Evolutionary conservation across 768 basidiomycete genomes (phyloP).

Genomic region (Sporobolomyces phaffii): DNA sequence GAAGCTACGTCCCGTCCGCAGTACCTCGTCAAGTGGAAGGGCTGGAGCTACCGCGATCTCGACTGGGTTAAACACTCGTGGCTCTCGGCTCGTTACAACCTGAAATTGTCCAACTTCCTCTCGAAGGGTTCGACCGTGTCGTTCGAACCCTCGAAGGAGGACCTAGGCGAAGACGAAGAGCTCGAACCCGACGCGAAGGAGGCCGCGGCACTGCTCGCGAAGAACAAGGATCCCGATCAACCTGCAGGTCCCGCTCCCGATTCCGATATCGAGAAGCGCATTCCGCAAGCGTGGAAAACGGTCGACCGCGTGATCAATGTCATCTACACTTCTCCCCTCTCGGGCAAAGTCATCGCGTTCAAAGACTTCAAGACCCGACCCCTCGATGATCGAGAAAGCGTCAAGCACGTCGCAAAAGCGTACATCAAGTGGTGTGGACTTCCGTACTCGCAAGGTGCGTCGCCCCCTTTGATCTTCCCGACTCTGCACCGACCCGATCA

Average conservation of each 20-base stretch:
- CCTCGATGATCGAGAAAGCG: slow-evolving; percentile 57
- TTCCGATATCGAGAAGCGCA: slow-evolving; percentile 60
- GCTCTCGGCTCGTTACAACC: slow-evolving; percentile 22
- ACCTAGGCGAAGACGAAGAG: slow-evolving; percentile 35
- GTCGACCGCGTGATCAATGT: slow-evolving; percentile 88
- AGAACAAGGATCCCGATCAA: not conserved
- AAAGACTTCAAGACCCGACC: slow-evolving; percentile 54
- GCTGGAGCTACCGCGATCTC: slow-evolving; percentile 33
- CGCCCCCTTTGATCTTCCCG: too few species aligned
- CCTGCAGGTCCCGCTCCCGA: slow-evolving; percentile 51
- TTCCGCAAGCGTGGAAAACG: slow-evolving; percentile 71
- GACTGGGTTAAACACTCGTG: slow-evolving; percentile 41
- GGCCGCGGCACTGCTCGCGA: not conserved
- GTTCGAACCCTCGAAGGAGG: slow-evolving; percentile 33
- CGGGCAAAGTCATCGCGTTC: not conserved
- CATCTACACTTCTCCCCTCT: slow-evolving; percentile 39
- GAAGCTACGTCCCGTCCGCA: not conserved
- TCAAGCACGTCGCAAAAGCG: slow-evolving; percentile 65
- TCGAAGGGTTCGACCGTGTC: slow-evolving; percentile 32
- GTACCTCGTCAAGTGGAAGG: slow-evolving; percentile 43
- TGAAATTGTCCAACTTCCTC: slow-evolving; percentile 39
- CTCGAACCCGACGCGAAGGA: slow-evolving; percentile 7
- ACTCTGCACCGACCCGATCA: not conserved
- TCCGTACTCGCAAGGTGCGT: slow-evolving; percentile 56
- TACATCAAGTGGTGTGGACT: slow-evolving; percentile 92